Conservation (phyloP, 1,284 basidiomycete species). For the Tausonia pullulans region DNA sequence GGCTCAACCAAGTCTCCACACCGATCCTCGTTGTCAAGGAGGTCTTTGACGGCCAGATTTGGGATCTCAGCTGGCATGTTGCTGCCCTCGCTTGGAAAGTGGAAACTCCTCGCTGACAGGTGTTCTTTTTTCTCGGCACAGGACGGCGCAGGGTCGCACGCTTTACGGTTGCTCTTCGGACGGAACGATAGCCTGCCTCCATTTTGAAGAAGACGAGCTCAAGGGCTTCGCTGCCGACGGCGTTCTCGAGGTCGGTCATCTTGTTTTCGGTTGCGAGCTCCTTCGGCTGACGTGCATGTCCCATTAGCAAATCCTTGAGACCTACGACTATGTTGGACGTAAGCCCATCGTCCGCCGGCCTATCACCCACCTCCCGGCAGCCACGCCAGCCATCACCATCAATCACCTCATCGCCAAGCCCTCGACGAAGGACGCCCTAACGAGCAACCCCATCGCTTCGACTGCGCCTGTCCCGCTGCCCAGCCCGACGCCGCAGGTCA, state of each 20-base stretch:
- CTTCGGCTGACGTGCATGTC: not conserved
- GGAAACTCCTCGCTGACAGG: not conserved
- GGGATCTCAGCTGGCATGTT: slow-evolving; percentile 85
- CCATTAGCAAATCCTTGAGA: slow-evolving; percentile 1
- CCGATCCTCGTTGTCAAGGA: slow-evolving; percentile 88
- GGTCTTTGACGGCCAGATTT: slow-evolving; percentile 84
- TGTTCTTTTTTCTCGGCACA: slow-evolving; percentile 27
- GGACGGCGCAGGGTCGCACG: slow-evolving; percentile 81
- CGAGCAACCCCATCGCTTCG: not conserved
- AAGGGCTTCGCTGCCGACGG: slow-evolving; percentile 10
- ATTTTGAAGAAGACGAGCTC: slow-evolving; percentile 20
- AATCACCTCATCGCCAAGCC: slow-evolving; percentile 51
- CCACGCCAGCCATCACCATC: slow-evolving; percentile 32
- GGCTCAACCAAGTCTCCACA: slow-evolving; percentile 80
- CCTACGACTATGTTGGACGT: not conserved
- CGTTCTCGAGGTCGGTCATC: slow-evolving; percentile 8
- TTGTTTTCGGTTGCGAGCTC: not conserved
- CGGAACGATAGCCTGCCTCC: slow-evolving; percentile 53
- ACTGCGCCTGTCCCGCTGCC: slow-evolving; percentile 7
- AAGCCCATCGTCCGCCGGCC: slow-evolving; percentile 2
- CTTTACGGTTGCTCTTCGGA: slow-evolving; percentile 94
- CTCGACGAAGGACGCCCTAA: not conserved
- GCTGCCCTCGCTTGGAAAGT: not conserved
- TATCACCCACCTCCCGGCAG: slow-evolving; percentile 5
- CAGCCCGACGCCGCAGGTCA: slow-evolving; percentile 21